Percentiles rank a stretch among this genome's conserved stretches.
phyloP scores from a whole-genome alignment of 108 stramenopile species.

The Stephanodiscus triporus region DNA sequence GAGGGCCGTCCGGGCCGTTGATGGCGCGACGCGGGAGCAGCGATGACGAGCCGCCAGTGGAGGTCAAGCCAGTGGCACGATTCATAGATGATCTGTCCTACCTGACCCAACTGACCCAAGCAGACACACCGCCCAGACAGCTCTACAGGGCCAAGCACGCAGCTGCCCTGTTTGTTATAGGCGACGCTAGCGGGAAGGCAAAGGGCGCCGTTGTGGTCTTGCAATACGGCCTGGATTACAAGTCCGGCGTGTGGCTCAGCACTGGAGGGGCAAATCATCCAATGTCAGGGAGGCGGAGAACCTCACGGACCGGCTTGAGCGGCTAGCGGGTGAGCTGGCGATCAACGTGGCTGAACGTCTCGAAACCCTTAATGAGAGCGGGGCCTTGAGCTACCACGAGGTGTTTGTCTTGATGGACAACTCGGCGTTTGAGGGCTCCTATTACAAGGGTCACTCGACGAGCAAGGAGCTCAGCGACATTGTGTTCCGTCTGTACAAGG shows the following conservation, averaged over 20 bases:
- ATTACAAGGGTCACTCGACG: conserved; percentile 47
- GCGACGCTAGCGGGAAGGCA: conserved; percentile 40
- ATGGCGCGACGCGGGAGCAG: neutral
- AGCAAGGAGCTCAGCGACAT: conserved; percentile 28
- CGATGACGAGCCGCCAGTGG: neutral
- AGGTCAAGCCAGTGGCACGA: conserved; percentile 31
- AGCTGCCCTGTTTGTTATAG: conserved; percentile 25
- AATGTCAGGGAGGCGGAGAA: conserved; percentile 47
- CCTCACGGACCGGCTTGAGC: conserved; percentile 19
- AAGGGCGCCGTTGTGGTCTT: conserved; percentile 21
- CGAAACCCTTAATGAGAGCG: neutral
- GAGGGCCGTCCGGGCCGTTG: too few relatives aligned
- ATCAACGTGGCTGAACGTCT: neutral
- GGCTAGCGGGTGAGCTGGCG: neutral
- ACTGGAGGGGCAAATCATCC: conserved; percentile 8
- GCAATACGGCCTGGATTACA: conserved; percentile 1
- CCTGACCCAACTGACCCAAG: neutral
- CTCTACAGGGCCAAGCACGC: neutral
- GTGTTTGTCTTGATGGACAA: conserved; percentile 58
- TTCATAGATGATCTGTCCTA: conserved; percentile 28
- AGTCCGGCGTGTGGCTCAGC: conserved; percentile 10
- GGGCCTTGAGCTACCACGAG: conserved; percentile 17
- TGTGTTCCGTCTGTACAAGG: conserved; percentile 27
- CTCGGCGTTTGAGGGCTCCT: conserved; percentile 34
- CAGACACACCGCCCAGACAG: neutral